Base-by-base conservation (phyloP, 2,329 filamentous ascomycete species). In the Pseudogymnoascus sp. region DNA sequence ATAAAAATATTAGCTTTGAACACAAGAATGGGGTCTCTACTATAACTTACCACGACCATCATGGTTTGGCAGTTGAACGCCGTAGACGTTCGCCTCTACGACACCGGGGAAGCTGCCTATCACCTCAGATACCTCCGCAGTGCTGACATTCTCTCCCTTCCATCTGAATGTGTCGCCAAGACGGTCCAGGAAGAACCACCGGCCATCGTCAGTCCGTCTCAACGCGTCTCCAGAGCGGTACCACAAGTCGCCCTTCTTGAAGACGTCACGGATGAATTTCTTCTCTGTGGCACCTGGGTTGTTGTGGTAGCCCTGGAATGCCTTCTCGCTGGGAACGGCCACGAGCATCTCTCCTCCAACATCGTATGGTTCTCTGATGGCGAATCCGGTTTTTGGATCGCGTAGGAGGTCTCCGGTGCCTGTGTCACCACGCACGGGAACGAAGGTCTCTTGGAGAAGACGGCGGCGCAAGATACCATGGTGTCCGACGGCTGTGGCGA, bases 341-440 rank as follows among this genome's bases (percentile, higher is more conserved):
- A 90, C 82, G 28, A 92, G 74, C 12, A 92, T 88, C 73, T 93
- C 89, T n/a, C 89, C 88, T 3, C 88, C 88, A 41, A 83, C 77
- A 12, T 84, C 82, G 68, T 88, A 89, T 0, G 84, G 72, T 58
- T 81, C 79, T 28, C 87, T 80, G 30, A 75, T 76, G 0, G 82
- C 88, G 64, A 89, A 88, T 0, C 88, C 87, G 0, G 87, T 90
- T 65, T 80, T 79, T 0, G 83, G 78, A 69, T 91, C 82, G 12
- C 88, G 80, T 60, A 78, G 76, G 58, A 91, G 83, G 38, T 86
- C 84, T 6, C 85, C 86, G 0, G 86, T 86, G 16, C 85, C 83
- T 25, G 84, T 75, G 67, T 92, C 87, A 59, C 90, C 82, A 20
- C 80, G 81, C 1, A 90, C 88, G 0, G 89, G 86, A 0, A 90